A percentile compares a stretch with the other conserved stretches of the same genome.
These are phyloP conservation scores for Pseudomonodictys pantanalensis DNA, from an alignment of 495 filamentous ascomycete genomes.

Conservation along the genomic window DNA sequence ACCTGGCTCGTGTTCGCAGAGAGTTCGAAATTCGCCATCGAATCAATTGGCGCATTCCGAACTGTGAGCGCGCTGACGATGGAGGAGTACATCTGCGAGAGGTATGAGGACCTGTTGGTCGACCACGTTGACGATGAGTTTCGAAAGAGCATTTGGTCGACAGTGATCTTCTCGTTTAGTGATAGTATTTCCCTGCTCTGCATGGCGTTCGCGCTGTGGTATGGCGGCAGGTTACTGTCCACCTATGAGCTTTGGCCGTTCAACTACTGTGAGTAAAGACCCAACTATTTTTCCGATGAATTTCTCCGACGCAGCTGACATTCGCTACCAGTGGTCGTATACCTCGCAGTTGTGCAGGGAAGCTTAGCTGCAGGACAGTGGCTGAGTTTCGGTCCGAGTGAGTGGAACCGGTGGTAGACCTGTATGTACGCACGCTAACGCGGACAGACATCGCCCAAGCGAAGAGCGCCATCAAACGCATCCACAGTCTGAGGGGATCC, in stretches of 20 bases:
- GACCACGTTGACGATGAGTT: neutral
- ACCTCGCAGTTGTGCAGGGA: constrained; percentile 12
- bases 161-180: constrained; percentile 70
- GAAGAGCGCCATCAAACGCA: constrained; percentile 2
- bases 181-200: constrained; percentile 77
- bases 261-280: no score
- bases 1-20: constrained; percentile 6
- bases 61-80: constrained; percentile 10
- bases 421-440: neutral
- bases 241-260: neutral
- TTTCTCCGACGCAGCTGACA: no score
- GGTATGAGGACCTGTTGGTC: neutral
- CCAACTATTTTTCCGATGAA: no score
- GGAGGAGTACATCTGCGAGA: constrained; percentile 6
- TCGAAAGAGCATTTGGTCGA: constrained; percentile 55
- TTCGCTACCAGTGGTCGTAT: no score
- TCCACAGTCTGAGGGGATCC: constrained; percentile 1
- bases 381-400: constrained; percentile 11
- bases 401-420: neutral
- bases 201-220: constrained; percentile 82
- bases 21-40: constrained; percentile 8
- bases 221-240: constrained; percentile 48
- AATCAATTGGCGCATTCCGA: constrained; percentile 6
- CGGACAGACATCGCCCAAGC: constrained; percentile 10
- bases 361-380: constrained; percentile 13